Base-by-base conservation (phyloP, 169 alveolate genomes). In the Plasmodium falciparum region DNA sequence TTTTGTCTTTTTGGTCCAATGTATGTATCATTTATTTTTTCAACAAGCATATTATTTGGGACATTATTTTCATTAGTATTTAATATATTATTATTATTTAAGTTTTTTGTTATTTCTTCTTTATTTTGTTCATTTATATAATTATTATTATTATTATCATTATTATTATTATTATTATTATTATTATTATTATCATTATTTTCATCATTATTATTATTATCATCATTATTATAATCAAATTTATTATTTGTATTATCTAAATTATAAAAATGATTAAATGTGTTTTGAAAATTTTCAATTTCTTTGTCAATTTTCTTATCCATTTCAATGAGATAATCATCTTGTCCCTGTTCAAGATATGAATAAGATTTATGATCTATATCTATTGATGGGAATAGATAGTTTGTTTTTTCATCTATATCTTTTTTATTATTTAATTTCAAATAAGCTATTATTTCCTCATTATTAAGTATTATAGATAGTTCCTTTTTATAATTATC, bases 281-380 rank as follows among this genome's bases (percentile, higher is more conserved):
- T 66, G 7, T 62, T 76, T 76, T 76, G 73, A 65, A 76, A 39
- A 49, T 76, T 76, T 4, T 43, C 66, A 33, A 76, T 76, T 76
- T 76, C 78, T 76, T 76, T 76, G 2, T 22, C 66, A 63, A 76
- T 33, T 76, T 65, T 69, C 65, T 52, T 76, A 11, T 22, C 66
- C 66, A 76, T 33, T 13, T 76, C 89, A 2, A 39, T 56, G 24
- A 63, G 52, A 76, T 63, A 76, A 58, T 76, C 75, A 20, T 65
- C 62, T 6, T 76, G 58, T 3, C 20, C 54, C 9, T 65, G 59
- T 47, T 56, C 69, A 24, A 8, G 15, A 43, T 15, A 6, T 29
- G 29, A 29, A 11, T 0, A 76, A 22, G 61, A 45, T 24, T 49
- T 62, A 24, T 50, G n/a, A 65, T 76, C 75, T 17, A 76, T 20